phyloP scores from a whole-genome alignment of 257 asterid genomes.

The Perilla frutescens region DNA sequence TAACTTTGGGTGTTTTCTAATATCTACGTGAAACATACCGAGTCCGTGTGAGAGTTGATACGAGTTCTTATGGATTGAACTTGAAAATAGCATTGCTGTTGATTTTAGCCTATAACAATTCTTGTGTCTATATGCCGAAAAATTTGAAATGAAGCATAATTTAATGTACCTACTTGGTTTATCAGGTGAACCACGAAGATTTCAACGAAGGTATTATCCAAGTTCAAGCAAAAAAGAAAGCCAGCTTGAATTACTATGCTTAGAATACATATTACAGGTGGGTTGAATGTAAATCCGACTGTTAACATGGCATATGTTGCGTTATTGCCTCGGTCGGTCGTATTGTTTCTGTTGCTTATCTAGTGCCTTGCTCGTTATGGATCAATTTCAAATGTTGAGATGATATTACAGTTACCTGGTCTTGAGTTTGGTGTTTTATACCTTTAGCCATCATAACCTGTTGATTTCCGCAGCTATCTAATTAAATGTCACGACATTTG shows the following conservation, averaged over 20 bases:
- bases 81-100: not conserved
- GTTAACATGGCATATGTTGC: too few species aligned
- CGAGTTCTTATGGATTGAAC: not conserved
- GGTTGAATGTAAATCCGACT: too few species aligned
- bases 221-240: slow-evolving; percentile 96
- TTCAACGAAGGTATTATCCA: slow-evolving; percentile 94
- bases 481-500: too few species aligned
- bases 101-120: too few species aligned
- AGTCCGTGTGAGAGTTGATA: not conserved
- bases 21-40: not conserved
- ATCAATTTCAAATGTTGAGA: too few species aligned
- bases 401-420: not conserved
- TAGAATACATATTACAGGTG: slow-evolving; percentile 38
- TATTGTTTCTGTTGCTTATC: too few species aligned
- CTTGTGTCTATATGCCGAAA: too few species aligned
- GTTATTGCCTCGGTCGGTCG: too few species aligned
- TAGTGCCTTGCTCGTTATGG: too few species aligned
- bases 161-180: not conserved
- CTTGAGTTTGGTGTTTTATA: not conserved
- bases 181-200: slow-evolving; percentile 93
- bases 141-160: not conserved
- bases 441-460: not conserved
- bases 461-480: not conserved
- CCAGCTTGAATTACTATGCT: slow-evolving; percentile 85
- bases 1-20: not conserved